Evolutionary conservation across 2,329 filamentous ascomycete species (phyloP), one percentile per base, ranked within the genome.

Genomic region (Diplocarpon rosae): DNA sequence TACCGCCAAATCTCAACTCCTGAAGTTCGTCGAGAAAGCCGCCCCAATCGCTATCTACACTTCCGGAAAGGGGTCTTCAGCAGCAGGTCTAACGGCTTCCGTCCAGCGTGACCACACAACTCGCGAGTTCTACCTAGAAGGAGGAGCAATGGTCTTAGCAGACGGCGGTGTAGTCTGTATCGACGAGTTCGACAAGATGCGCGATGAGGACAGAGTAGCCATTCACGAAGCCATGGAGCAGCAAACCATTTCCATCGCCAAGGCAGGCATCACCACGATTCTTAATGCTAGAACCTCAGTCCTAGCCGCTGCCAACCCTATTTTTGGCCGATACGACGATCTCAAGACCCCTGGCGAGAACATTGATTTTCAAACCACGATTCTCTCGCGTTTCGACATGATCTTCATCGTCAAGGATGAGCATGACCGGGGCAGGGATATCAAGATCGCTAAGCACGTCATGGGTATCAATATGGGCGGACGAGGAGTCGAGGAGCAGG

Each of bases 201-300:
- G 92, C 51, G 92, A 98, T 62, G 92, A 98, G 64, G 92, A 98
- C 58, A 78, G 92, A 56, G 92, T 96, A 6, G 92, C 92, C 1
- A 98, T 98, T 54, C 92, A 98, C 72, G 92, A 98, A 75, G 92
- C 92, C 47, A 98, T 98, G 92, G 92, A 98, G 63, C 92, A 98
- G 68, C 92, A 98, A 65, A 98, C 92, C 0, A 98, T 98, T 49
- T 96, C 92, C 10, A 96, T 98, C 57, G 92, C 92, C 52, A 96
- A 98, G 68, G 92, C 92, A 0, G 92, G 92, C 57, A 98, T 98
- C 61, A 98, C 92, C 0, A 98, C 92, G 0, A 96, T 98, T 52
- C 76, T 98, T 42, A 98, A 98, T 59, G 89, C 92, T 11, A 73
- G 92, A 59, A 98, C 92, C 1, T 95, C 89, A 0, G 92, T 98